These are phyloP conservation scores for Mycena haematopus DNA, from an alignment of 768 basidiomycete species.

Conservation along the genomic window DNA sequence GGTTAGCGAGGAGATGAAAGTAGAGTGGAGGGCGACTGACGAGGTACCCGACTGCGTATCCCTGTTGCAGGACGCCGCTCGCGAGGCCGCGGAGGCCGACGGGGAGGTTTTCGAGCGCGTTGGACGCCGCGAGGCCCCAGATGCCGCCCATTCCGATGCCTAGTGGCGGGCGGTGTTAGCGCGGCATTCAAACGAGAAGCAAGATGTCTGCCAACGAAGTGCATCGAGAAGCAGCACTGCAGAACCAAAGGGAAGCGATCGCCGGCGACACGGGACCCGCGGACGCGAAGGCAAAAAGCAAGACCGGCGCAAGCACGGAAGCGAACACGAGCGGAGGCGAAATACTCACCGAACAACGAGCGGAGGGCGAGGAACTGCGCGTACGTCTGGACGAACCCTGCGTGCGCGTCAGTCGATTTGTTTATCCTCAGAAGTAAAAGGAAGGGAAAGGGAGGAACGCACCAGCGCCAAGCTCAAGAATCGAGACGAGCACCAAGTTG, in stretches of 20 bases:
- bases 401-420: too few relatives aligned
- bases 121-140: constrained; percentile 85
- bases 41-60: constrained; percentile 86
- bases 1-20: background rate
- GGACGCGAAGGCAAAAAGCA: background rate
- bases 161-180: background rate
- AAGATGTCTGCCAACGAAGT: too few relatives aligned
- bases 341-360: background rate
- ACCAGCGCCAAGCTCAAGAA: constrained; percentile 79
- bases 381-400: constrained; percentile 67
- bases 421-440: too few relatives aligned
- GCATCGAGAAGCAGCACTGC: too few relatives aligned
- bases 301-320: too few relatives aligned
- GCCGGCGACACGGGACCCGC: background rate
- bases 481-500: constrained; percentile 74
- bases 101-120: constrained; percentile 88
- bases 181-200: too few relatives aligned
- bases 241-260: background rate
- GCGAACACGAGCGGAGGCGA: constrained; percentile 83
- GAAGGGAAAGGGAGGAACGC: too few relatives aligned
- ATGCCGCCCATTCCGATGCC: constrained; percentile 84
- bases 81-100: constrained; percentile 86
- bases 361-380: constrained; percentile 39
- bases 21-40: constrained; percentile 13
- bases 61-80: constrained; percentile 86